A percentile compares a stretch with the other conserved stretches of the same genome.
phyloP scores from a whole-genome alignment of 495 filamentous ascomycete species.

The Neurospora tetraspora region DNA sequence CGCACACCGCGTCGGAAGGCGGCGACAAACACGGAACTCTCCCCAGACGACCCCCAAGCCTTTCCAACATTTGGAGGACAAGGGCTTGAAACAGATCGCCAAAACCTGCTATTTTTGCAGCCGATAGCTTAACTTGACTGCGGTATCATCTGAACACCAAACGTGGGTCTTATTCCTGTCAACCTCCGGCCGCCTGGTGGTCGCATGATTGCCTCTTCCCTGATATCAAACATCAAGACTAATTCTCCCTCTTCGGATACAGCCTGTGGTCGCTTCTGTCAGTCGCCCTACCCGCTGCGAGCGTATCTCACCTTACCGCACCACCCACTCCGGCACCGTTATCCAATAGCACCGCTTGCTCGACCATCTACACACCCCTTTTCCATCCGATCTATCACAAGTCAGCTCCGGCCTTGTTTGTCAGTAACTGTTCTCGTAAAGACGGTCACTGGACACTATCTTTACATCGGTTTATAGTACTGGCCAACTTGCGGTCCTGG shows the following conservation, averaged over 20 bases:
- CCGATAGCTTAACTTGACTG: not conserved
- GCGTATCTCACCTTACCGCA: conserved; percentile 4
- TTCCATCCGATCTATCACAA: conserved; percentile 11
- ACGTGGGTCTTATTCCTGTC: not conserved
- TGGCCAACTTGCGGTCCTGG: not conserved
- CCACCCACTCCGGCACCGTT: conserved; percentile 1
- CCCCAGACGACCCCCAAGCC: not conserved
- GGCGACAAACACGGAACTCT: not conserved
- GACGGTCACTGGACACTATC: conserved; percentile 14
- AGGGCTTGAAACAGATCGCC: not conserved
- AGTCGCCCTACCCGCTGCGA: conserved; percentile 5
- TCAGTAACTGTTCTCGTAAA: conserved; percentile 1
- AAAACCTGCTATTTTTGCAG: not conserved
- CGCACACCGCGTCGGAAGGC: not conserved
- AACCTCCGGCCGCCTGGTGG: not conserved
- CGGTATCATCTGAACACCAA: conserved; percentile 11
- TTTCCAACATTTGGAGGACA: not conserved
- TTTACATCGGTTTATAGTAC: not conserved
- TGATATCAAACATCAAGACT: conserved; percentile 6
- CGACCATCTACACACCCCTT: conserved; percentile 5
- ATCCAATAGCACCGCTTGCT: conserved; percentile 8
- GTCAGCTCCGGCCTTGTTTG: conserved; percentile 11
- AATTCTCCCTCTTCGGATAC: conserved; percentile 2
- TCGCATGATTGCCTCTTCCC: conserved; percentile 6
- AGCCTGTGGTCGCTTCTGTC: not conserved